Evolutionary conservation across 2,329 filamentous ascomycete genomes (phyloP).

Genomic region (Fusarium algeriense): DNA sequence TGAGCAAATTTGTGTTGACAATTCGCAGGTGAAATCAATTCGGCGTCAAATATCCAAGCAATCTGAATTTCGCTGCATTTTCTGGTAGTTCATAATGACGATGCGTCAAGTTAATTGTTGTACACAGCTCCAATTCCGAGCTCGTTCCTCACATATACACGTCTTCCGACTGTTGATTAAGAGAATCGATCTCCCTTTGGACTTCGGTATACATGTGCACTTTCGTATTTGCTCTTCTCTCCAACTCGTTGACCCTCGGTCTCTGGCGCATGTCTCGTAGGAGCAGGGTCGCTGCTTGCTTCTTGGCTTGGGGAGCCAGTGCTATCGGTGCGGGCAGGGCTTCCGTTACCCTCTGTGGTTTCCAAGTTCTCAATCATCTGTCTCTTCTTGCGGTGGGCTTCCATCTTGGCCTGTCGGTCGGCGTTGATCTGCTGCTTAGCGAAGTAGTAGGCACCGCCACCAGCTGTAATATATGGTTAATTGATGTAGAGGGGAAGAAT

Average conservation of each 20-base stretch:
- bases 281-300: constrained; percentile 82
- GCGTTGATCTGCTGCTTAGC: constrained; percentile 95
- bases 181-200: constrained; percentile 90
- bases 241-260: constrained; percentile 74
- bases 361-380: constrained; percentile 68
- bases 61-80: background rate
- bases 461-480: constrained; percentile 66
- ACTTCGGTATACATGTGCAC: constrained; percentile 78
- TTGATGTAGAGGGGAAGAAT: constrained; percentile 15
- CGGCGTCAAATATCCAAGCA: background rate
- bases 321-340: constrained; percentile 69
- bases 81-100: constrained; percentile 28
- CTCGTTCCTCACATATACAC: background rate
- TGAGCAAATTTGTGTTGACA: constrained; percentile 13
- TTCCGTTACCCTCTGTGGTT: constrained; percentile 57
- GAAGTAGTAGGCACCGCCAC: constrained; percentile 93
- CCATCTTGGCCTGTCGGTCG: constrained; percentile 79
- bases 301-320: constrained; percentile 77
- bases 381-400: constrained; percentile 75
- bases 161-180: constrained; percentile 43
- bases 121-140: constrained; percentile 41
- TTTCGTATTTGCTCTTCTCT: constrained; percentile 94
- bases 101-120: constrained; percentile 33
- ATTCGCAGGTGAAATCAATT: background rate
- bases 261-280: constrained; percentile 82